These are phyloP conservation scores for Rhodotorula glutinis DNA, from an alignment of 1,284 basidiomycete genomes.

Conservation along the genomic window DNA sequence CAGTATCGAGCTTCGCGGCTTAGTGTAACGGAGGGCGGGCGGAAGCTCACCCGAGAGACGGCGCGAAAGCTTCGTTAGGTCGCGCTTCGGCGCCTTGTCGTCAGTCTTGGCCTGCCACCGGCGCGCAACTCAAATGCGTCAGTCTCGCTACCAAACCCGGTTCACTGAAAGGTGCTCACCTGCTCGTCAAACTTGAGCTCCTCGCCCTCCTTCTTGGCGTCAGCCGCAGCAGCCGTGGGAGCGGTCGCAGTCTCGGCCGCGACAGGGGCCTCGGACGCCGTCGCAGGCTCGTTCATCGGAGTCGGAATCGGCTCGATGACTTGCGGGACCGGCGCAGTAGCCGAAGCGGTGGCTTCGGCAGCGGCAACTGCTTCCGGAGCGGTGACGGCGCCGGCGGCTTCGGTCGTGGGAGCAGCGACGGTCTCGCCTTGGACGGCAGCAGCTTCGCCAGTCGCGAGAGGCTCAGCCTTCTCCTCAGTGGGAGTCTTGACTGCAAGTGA, in stretches of 20 bases:
- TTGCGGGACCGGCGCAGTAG: constrained; percentile 35
- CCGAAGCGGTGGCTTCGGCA: constrained; percentile 5
- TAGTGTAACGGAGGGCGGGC: too few species aligned
- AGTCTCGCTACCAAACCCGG: background rate
- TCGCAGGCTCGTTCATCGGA: constrained; percentile 18
- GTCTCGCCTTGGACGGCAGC: background rate
- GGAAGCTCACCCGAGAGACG: constrained; percentile 27
- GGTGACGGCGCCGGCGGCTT: background rate
- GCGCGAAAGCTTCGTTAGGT: constrained; percentile 35
- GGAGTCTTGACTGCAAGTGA: constrained; percentile 24
- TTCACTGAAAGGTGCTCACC: background rate
- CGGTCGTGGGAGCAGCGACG: background rate
- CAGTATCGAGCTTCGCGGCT: too few species aligned
- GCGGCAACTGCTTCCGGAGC: constrained; percentile 24
- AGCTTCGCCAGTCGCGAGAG: background rate
- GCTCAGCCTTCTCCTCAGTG: constrained; percentile 27
- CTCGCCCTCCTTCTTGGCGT: constrained; percentile 13
- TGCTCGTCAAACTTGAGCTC: constrained; percentile 29
- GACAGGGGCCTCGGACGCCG: constrained; percentile 9
- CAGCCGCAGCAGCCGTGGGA: background rate
- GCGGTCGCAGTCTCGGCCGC: constrained; percentile 3
- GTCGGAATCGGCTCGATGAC: constrained; percentile 23
- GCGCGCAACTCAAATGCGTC: too few species aligned
- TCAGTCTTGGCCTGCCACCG: constrained; percentile 20
- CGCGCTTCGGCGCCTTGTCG: constrained; percentile 28